Percentiles rank a stretch among this genome's conserved stretches.
These are phyloP conservation scores for Coemansia sp. DNA, from an alignment of 192 early-diverging fungal genomes.

Conservation along the genomic window DNA sequence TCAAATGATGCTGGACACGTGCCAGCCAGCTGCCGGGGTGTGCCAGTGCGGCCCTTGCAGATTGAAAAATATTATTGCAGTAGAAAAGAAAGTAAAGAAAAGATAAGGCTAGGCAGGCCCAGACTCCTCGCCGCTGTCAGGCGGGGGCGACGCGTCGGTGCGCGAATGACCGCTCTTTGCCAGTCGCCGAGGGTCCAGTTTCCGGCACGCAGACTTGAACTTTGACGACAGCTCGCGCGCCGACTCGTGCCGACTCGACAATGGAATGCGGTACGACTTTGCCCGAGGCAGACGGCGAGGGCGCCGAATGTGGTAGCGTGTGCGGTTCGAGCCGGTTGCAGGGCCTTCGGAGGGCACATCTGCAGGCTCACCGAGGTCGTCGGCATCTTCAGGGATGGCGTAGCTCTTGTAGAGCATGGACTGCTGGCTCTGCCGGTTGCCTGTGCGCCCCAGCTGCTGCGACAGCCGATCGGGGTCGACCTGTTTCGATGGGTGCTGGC, in stretches of 20 bases:
- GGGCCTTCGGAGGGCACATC: not conserved
- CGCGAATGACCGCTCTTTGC: constrained; percentile 10
- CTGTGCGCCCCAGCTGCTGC: constrained; percentile 31
- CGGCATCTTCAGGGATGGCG: constrained; percentile 39
- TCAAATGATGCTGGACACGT: not conserved
- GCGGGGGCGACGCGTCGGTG: not conserved
- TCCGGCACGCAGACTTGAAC: constrained; percentile 50
- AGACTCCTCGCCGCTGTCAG: not conserved
- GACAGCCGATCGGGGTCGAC: constrained; percentile 39
- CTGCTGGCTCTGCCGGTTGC: constrained; percentile 43
- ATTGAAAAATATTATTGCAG: not conserved
- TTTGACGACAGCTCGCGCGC: constrained; percentile 44
- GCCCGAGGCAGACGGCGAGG: constrained; percentile 18
- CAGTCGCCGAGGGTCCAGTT: constrained; percentile 46
- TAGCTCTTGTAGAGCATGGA: constrained; percentile 48
- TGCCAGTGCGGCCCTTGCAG: not conserved
- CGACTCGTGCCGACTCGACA: constrained; percentile 13
- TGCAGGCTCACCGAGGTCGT: not conserved
- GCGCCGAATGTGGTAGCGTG: constrained; percentile 26
- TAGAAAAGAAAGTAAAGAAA: not conserved
- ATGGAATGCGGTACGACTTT: constrained; percentile 28
- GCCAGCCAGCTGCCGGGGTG: not conserved
- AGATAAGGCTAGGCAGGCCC: not conserved
- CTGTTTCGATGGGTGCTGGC: constrained; percentile 28
- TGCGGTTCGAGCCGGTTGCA: not conserved